Percentiles rank a stretch among this genome's conserved stretches.
phyloP scores from a whole-genome alignment of 208 protist species.

The Wallacemonas sp. region DNA sequence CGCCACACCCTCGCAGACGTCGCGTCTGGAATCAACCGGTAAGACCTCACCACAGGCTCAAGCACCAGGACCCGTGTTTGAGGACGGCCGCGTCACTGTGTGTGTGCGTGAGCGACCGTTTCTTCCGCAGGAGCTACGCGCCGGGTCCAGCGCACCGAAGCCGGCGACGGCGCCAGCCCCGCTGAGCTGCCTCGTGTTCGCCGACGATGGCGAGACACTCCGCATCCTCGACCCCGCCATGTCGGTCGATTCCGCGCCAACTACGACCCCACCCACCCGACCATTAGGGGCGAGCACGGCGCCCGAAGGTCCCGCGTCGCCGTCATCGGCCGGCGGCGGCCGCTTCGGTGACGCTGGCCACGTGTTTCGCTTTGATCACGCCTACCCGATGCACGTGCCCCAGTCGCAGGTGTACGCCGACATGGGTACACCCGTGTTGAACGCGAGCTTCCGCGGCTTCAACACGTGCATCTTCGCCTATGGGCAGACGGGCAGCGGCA shows the following conservation, averaged over 20 bases:
- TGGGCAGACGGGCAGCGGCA: conserved; percentile 90
- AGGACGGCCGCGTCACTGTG: conserved; percentile 77
- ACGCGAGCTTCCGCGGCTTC: conserved; percentile 83
- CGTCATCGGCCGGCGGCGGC: too few species aligned
- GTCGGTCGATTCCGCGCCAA: neutral
- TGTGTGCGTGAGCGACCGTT: conserved; percentile 76
- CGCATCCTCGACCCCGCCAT: conserved; percentile 36
- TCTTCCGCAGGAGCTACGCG: conserved; percentile 48
- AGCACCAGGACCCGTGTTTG: conserved; percentile 25
- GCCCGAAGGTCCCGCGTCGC: too few species aligned
- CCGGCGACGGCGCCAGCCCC: neutral
- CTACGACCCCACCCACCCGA: neutral
- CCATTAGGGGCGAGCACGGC: neutral
- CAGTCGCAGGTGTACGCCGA: conserved; percentile 90
- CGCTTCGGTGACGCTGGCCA: conserved; percentile 12
- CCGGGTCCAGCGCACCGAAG: neutral
- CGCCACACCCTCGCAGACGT: neutral
- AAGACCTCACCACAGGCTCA: too few species aligned
- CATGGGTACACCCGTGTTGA: conserved; percentile 83
- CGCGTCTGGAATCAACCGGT: too few species aligned
- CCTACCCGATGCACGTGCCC: conserved; percentile 48
- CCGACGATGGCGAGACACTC: conserved; percentile 47
- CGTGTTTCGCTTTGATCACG: conserved; percentile 81
- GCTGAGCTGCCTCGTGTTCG: conserved; percentile 43
- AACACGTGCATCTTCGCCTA: conserved; percentile 94